Evolutionary conservation across 345 rosid species (phyloP).

Genomic region (Ceriops zippeliana): DNA sequence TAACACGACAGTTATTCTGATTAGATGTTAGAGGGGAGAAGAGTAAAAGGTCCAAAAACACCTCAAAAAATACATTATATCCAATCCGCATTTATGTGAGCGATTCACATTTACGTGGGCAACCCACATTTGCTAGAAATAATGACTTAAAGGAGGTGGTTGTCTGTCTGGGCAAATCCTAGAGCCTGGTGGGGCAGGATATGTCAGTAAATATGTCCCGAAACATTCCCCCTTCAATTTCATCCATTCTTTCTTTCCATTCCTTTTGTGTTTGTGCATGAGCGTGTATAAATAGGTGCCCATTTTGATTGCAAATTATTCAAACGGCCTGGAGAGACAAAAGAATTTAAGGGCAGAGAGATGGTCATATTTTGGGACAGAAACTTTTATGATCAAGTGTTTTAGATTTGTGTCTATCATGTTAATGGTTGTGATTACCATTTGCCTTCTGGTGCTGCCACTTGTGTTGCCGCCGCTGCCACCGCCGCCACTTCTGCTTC

Average conservation of each 20-base stretch:
- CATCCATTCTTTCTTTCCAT: not conserved
- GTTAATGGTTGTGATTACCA: constrained; percentile 10
- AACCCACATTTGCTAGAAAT: not conserved
- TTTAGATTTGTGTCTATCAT: constrained; percentile 4
- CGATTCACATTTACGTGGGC: not conserved
- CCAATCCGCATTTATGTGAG: not conserved
- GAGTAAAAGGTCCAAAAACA: not conserved
- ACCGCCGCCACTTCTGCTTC: constrained; percentile 25
- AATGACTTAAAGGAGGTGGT: not conserved
- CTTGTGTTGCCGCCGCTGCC: constrained; percentile 24
- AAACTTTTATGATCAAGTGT: not conserved
- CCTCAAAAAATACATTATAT: not conserved
- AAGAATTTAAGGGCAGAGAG: too few species aligned
- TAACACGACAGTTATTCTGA: too few species aligned
- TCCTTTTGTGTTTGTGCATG: not conserved
- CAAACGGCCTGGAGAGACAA: too few species aligned
- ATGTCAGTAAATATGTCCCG: not conserved
- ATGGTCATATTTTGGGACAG: not conserved
- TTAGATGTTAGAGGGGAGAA: too few species aligned
- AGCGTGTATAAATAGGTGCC: too few species aligned
- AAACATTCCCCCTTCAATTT: not conserved
- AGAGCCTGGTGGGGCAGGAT: not conserved
- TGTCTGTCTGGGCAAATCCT: not conserved
- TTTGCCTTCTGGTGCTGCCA: constrained; percentile 19
- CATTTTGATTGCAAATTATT: too few species aligned